Percentiles rank a stretch among this genome's conserved stretches.
phyloP scores from a whole-genome alignment of 1,284 basidiomycete species.

The Phenoliferia sp. region DNA sequence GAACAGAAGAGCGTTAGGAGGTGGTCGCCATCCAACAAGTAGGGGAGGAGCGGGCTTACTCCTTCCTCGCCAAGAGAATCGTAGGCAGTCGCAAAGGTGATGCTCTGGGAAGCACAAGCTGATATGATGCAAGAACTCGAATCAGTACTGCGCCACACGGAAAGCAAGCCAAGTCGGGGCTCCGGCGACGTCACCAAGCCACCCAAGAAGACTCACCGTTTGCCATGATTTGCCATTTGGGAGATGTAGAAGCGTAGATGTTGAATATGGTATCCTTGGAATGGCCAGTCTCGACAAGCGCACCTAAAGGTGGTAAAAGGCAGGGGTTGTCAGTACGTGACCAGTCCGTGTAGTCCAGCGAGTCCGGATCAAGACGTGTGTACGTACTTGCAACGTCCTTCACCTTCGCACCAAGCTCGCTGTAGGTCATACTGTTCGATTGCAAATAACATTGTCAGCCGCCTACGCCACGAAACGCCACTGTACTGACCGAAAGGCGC shows the following conservation, averaged over 20 bases:
- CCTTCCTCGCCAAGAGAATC: conserved; percentile 76
- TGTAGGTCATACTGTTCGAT: conserved; percentile 47
- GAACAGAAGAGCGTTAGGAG: no score
- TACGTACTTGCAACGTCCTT: conserved; percentile 54
- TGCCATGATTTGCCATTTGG: conserved; percentile 80
- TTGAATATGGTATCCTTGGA: conserved; percentile 75
- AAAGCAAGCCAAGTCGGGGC: background rate
- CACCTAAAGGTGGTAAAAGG: conserved; percentile 40
- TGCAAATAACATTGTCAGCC: background rate
- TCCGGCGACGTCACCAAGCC: background rate
- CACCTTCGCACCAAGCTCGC: conserved; percentile 62
- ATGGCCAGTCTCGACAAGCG: conserved; percentile 68
- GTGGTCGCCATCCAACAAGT: background rate
- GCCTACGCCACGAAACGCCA: conserved; percentile 50
- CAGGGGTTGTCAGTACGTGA: background rate
- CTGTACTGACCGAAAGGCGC: background rate
- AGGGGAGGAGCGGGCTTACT: conserved; percentile 2
- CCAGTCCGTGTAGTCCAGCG: background rate
- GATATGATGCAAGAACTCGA: background rate
- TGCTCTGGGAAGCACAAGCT: conserved; percentile 66
- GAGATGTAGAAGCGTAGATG: conserved; percentile 69
- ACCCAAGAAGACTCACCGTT: conserved; percentile 45
- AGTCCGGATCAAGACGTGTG: background rate
- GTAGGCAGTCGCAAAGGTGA: conserved; percentile 87
- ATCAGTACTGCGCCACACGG: background rate